Conservation (phyloP, 2,329 filamentous ascomycete genomes). For the Colletotrichum sublineola region DNA sequence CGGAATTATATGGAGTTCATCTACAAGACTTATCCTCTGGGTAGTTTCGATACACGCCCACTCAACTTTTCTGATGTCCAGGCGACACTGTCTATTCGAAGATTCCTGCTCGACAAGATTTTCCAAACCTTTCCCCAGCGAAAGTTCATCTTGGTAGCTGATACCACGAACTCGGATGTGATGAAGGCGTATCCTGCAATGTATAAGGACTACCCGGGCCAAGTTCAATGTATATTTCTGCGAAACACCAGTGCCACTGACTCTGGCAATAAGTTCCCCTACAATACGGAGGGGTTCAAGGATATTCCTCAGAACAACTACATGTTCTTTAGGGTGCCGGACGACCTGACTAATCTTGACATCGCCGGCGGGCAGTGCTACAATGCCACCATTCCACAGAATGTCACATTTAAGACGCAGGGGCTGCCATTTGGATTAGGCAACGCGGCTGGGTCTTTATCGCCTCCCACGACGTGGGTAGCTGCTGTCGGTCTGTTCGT, state of each 20-base stretch:
- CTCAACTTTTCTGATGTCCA: slow-evolving; percentile 83
- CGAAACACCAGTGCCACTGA: slow-evolving; percentile 82
- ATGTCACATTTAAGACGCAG: slow-evolving; percentile 78
- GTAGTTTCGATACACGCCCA: slow-evolving; percentile 82
- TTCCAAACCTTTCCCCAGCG: slow-evolving; percentile 81
- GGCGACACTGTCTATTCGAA: slow-evolving; percentile 79
- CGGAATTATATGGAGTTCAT: slow-evolving; percentile 86
- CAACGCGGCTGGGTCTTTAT: slow-evolving; percentile 49
- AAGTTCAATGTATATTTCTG: slow-evolving; percentile 83
- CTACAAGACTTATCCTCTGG: slow-evolving; percentile 81
- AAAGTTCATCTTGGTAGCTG: slow-evolving; percentile 81
- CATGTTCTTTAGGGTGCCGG: slow-evolving; percentile 83
- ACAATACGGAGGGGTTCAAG: slow-evolving; percentile 80
- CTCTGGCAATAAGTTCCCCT: slow-evolving; percentile 75
- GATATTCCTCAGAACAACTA: slow-evolving; percentile 74
- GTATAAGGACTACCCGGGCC: slow-evolving; percentile 74
- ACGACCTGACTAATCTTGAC: slow-evolving; percentile 76
- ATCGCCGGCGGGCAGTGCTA: slow-evolving; percentile 77
- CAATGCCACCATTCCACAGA: slow-evolving; percentile 75
- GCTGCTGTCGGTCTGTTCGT: slow-evolving; percentile 43
- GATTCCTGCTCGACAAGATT: slow-evolving; percentile 76
- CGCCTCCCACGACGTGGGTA: slow-evolving; percentile 44
- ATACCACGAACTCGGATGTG: slow-evolving; percentile 82
- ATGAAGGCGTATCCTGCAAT: slow-evolving; percentile 76
- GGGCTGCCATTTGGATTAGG: slow-evolving; percentile 65